Percentiles rank a stretch among this genome's conserved stretches.
Conservation (phyloP, 116 monocot genomes). For the Iris pallida region DNA sequence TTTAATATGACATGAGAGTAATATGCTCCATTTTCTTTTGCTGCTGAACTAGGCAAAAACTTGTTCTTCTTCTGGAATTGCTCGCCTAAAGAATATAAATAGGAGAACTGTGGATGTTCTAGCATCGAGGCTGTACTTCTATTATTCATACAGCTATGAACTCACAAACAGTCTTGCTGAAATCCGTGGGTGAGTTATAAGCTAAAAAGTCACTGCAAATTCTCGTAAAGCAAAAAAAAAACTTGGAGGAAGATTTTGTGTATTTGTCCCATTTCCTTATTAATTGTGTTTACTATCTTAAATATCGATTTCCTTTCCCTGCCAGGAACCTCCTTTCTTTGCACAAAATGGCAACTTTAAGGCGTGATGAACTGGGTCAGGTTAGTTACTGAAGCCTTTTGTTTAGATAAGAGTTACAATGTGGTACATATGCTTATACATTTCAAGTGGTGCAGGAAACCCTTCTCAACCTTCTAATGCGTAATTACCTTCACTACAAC, state of each 20-base stretch:
- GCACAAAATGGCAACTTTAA: conserved; percentile 84
- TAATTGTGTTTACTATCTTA: too few species aligned
- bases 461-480: conserved; percentile 84
- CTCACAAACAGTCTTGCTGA: conserved; percentile 79
- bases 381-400: conserved; percentile 45
- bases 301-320: conserved; percentile 12
- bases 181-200: conserved; percentile 83
- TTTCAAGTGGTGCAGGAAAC: conserved; percentile 85
- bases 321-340: conserved; percentile 66
- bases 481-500: conserved; percentile 94
- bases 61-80: conserved; percentile 73
- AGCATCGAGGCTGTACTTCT: conserved; percentile 69
- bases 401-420: too few species aligned
- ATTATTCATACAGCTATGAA: conserved; percentile 70
- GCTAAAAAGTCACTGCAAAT: too few species aligned
- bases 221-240: too few species aligned
- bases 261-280: too few species aligned
- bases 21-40: too few species aligned
- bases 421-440: too few species aligned
- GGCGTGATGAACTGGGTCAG: conserved; percentile 89
- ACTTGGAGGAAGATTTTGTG: too few species aligned
- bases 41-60: conserved; percentile 85
- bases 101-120: conserved; percentile 87
- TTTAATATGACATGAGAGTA: too few species aligned
- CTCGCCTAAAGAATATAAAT: conserved; percentile 69